A percentile compares a stretch with the other conserved stretches of the same genome.
Evolutionary conservation across 805 yeast species (phyloP).

Genomic region (Zygosaccharomyces pseudorouxii): DNA sequence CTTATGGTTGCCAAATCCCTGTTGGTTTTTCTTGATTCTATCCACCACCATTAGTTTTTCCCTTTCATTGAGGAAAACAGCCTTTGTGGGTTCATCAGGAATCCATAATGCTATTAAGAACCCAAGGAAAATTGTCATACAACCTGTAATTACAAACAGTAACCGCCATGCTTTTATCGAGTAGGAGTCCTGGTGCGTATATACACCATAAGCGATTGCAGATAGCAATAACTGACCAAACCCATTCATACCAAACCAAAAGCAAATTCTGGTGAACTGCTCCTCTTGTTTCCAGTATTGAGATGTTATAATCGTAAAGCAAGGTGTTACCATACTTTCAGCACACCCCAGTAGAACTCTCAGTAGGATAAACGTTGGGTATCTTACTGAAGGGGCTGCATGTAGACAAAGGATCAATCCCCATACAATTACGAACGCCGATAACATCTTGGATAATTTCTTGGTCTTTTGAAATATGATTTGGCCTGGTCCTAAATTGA

Average conservation of each 20-base stretch:
- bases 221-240: slow-evolving; percentile 47
- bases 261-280: slow-evolving; percentile 40
- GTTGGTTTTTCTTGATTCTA: slow-evolving; percentile 50
- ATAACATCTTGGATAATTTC: slow-evolving; percentile 45
- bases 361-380: slow-evolving; percentile 44
- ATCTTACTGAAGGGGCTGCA: slow-evolving; percentile 44
- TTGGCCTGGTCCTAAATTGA: slow-evolving; percentile 41
- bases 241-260: slow-evolving; percentile 45
- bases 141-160: slow-evolving; percentile 56
- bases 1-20: slow-evolving; percentile 52
- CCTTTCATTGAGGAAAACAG: slow-evolving; percentile 43
- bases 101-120: slow-evolving; percentile 44
- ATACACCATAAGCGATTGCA: slow-evolving; percentile 52
- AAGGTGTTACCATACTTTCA: slow-evolving; percentile 54
- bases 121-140: slow-evolving; percentile 51
- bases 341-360: slow-evolving; percentile 49
- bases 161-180: slow-evolving; percentile 54
- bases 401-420: slow-evolving; percentile 53
- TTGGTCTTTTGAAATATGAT: slow-evolving; percentile 48
- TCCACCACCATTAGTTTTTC: slow-evolving; percentile 47
- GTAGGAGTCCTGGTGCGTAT: slow-evolving; percentile 37
- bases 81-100: slow-evolving; percentile 52
- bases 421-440: slow-evolving; percentile 54
- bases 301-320: slow-evolving; percentile 50
- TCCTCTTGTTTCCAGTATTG: slow-evolving; percentile 53